Percentiles rank a stretch among this genome's conserved stretches.
Conservation (phyloP, 441 rosid species). For the Melianthus villosus region DNA sequence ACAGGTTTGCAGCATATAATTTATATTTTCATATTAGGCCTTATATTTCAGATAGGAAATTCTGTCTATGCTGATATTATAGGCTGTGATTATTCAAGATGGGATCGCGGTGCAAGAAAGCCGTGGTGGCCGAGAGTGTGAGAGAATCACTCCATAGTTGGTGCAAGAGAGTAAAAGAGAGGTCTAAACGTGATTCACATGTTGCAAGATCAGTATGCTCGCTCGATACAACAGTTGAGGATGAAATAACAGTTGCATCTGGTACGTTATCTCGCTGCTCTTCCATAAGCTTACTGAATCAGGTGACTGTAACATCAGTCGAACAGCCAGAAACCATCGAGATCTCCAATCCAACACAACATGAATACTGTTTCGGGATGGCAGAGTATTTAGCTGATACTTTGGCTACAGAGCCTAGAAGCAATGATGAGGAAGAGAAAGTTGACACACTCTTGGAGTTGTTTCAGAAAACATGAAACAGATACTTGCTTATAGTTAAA, state of each 20-base stretch:
- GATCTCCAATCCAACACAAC: conserved; percentile 21
- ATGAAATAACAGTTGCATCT: conserved; percentile 56
- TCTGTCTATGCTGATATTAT: too few species aligned
- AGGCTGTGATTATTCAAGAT: conserved; percentile 36
- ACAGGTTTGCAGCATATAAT: conserved; percentile 66
- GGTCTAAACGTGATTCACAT: conserved; percentile 41
- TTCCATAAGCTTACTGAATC: conserved; percentile 45
- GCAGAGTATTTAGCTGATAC: conserved; percentile 49
- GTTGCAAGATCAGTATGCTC: conserved; percentile 70
- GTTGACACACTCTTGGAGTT: conserved; percentile 42
- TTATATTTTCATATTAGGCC: too few species aligned
- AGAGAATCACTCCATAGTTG: conserved; percentile 89
- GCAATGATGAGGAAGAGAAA: conserved; percentile 19
- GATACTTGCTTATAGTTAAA: too few species aligned
- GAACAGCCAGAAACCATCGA: conserved; percentile 36
- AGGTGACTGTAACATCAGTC: conserved; percentile 33
- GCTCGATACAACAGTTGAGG: conserved; percentile 50
- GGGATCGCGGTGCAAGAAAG: conserved; percentile 73
- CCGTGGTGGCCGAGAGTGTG: conserved; percentile 66
- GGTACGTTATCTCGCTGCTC: conserved; percentile 57
- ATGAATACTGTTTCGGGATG: conserved; percentile 31
- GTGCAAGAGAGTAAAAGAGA: conserved; percentile 72
- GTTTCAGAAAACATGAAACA: conserved; percentile 36
- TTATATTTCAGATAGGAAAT: too few species aligned
- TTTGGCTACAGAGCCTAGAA: conserved; percentile 16